Conservation (phyloP, 208 protist genomes). For the Crithidia thermophila region DNA sequence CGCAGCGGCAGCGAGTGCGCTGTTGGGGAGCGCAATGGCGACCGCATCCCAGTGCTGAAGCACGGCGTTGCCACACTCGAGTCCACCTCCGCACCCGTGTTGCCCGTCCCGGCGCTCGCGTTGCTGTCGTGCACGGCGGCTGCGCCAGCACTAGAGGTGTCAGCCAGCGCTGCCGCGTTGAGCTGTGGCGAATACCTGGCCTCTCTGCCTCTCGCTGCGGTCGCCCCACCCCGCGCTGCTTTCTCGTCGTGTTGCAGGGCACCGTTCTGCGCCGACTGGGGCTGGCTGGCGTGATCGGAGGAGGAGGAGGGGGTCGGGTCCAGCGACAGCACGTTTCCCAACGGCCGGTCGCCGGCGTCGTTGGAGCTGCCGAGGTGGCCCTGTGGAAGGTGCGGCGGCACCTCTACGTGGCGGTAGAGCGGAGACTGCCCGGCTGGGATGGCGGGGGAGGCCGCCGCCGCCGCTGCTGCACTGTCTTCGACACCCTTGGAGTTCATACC, state of each 20-base stretch:
- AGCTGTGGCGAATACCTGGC: neutral
- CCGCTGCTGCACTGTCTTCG: neutral
- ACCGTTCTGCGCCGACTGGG: neutral
- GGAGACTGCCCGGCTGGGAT: neutral
- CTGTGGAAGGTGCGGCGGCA: neutral
- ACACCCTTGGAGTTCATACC: too few species aligned
- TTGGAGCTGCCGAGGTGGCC: neutral
- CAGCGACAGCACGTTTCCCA: neutral
- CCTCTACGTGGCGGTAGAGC: neutral
- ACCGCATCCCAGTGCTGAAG: neutral
- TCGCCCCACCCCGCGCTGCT: too few species aligned
- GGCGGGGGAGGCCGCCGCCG: neutral
- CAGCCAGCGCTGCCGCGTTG: neutral
- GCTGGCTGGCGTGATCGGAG: neutral
- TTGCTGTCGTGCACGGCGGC: neutral
- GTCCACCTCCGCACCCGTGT: neutral
- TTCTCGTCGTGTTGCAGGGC: neutral
- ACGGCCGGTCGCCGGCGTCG: neutral
- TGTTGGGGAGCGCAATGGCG: neutral
- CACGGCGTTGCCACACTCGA: constrained; percentile 3
- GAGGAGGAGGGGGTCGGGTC: neutral
- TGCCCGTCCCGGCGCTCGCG: neutral
- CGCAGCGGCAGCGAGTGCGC: neutral
- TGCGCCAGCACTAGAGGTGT: neutral
- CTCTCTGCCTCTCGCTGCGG: neutral